phyloP scores from a whole-genome alignment of 495 filamentous ascomycete species.

The Aspergillus ellipticus region DNA sequence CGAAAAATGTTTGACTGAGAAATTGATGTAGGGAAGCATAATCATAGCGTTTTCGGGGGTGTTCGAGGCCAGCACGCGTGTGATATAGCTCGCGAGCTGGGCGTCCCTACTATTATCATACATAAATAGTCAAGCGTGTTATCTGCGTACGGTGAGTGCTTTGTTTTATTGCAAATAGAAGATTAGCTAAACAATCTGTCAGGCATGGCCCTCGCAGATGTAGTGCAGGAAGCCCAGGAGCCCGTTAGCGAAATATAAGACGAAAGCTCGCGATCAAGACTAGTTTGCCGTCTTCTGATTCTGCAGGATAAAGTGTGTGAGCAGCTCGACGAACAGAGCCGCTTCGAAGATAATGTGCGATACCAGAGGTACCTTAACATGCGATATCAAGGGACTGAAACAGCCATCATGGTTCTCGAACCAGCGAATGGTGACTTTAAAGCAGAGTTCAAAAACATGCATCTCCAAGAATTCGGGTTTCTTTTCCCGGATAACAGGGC shows the following conservation, averaged over 20 bases:
- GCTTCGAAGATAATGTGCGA: constrained; percentile 28
- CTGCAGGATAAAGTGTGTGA: constrained; percentile 5
- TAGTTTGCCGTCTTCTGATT: neutral
- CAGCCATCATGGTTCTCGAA: constrained; percentile 48
- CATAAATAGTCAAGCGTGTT: constrained; percentile 93
- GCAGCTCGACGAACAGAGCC: constrained; percentile 28
- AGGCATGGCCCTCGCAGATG: constrained; percentile 93
- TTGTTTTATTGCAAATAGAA: neutral
- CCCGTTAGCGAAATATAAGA: constrained; percentile 28
- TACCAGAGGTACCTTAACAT: constrained; percentile 48
- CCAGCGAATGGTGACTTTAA: constrained; percentile 64
- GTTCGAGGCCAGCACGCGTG: constrained; percentile 95
- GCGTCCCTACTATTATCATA: constrained; percentile 81
- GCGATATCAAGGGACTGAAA: constrained; percentile 48
- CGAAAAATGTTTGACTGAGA: neutral
- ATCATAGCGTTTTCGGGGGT: constrained; percentile 88
- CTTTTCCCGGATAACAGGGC: constrained; percentile 74
- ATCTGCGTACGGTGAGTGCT: constrained; percentile 65
- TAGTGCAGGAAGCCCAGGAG: constrained; percentile 88
- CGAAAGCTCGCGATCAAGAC: neutral
- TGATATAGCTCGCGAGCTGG: constrained; percentile 87
- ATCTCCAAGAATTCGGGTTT: constrained; percentile 91
- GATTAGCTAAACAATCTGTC: neutral
- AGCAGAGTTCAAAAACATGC: constrained; percentile 77
- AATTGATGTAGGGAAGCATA: constrained; percentile 68